Evolutionary conservation across 2,329 filamentous ascomycete species (phyloP), one percentile per base, ranked within the genome.

Genomic region (Hymenoscyphus fraxineus): DNA sequence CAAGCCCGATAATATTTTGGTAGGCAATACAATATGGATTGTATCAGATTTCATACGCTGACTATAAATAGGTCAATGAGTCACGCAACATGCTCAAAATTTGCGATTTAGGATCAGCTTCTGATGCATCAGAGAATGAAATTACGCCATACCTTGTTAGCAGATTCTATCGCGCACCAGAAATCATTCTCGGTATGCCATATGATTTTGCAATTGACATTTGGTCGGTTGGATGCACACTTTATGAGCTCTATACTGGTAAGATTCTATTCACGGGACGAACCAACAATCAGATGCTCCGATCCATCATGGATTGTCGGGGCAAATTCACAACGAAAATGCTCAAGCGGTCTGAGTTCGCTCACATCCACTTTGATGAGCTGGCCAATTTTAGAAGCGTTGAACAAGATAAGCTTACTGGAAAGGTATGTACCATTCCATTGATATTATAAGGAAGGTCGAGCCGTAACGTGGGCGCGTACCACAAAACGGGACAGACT

Each of bases 221-320:
- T 82, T 99, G 95, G 95, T 96, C 94, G 7, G 92, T 98, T 69
- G 96, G 95, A 44, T 99, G 95, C 78, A 99, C 95, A 0, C 82
- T 98, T 38, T 99, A 96, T 77, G 95, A 99, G 78, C 82, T 99
- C 51, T 98, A 96, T 80, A 98, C 95, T 0, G 95, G 95, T 73
- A 97, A 97, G 77, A 98, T 99, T 64, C 82, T 99, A 39, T 99
- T 99, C 76, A 93, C 92, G 0, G 95, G 95, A 65, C 87, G 91
- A 69, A 95, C 92, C 79, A 99, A 99, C 81, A 99, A 99, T 75
- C 93, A 97, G 79, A 99, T 99, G 95, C 85, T 99, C 66, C 91
- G 92, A 68, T 89, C 90, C 22, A 97, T 99, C 72, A 96, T 97
- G 88, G 94, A 99, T 76, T 93, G 94, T 72, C 88, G 96, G 58